Evolutionary conservation across 768 basidiomycete genomes (phyloP).

Genomic region (Pleurotus sapidus): DNA sequence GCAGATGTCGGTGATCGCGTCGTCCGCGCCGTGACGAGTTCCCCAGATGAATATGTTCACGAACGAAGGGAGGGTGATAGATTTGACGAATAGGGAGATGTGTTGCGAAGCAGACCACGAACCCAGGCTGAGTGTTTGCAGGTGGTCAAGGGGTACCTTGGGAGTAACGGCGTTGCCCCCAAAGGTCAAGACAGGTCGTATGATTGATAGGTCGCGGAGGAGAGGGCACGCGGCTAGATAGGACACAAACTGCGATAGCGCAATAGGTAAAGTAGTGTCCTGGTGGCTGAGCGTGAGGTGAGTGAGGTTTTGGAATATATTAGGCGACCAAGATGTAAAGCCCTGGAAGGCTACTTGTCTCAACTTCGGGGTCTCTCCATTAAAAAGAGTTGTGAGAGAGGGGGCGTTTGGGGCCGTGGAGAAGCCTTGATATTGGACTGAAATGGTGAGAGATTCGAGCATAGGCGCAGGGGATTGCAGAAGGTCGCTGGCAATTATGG

Average conservation of each 20-base stretch:
- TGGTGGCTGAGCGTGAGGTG: slow-evolving; percentile 5
- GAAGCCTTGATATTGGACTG: not conserved
- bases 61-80: not conserved
- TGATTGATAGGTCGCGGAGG: not conserved
- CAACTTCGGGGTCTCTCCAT: not conserved
- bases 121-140: not conserved
- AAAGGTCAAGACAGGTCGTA: slow-evolving; percentile 1
- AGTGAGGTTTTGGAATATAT: slow-evolving; percentile 1
- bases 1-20: slow-evolving; percentile 3
- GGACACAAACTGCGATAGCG: not conserved
- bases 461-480: not conserved
- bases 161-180: not conserved
- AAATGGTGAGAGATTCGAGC: not conserved
- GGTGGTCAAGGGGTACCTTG: not conserved
- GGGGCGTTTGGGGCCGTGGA: not conserved
- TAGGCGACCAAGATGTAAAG: slow-evolving; percentile 5
- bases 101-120: slow-evolving; percentile 4
- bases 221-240: not conserved
- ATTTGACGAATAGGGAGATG: not conserved
- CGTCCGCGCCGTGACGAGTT: not conserved
- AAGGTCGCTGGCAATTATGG: not conserved
- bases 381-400: not conserved
- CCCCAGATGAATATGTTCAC: slow-evolving; percentile 5
- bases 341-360: not conserved
- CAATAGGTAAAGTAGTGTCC: not conserved